These are phyloP conservation scores for Capsella rubella DNA, from an alignment of 441 rosid genomes.

Conservation along the genomic window DNA sequence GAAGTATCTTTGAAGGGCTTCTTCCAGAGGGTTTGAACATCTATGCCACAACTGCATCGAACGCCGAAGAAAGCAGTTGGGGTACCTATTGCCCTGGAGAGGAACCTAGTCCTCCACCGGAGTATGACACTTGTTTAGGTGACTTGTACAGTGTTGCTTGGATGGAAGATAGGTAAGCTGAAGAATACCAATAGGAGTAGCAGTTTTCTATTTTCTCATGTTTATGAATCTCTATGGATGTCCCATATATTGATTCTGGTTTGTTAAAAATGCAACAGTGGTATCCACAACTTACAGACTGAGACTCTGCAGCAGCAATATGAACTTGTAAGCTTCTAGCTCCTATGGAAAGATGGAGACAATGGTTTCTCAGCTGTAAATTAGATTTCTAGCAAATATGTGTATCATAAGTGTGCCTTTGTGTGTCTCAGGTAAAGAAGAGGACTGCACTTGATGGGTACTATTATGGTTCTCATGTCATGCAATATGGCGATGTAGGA, in stretches of 20 bases:
- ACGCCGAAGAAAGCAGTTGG: conserved; percentile 94
- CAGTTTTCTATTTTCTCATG: conserved; percentile 16
- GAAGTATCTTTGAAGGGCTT: conserved; percentile 96
- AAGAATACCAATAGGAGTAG: not conserved
- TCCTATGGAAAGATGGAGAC: conserved; percentile 15
- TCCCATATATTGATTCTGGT: conserved; percentile 17
- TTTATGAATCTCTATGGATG: conserved; percentile 3
- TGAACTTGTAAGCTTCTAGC: conserved; percentile 66
- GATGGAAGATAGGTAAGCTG: conserved; percentile 96
- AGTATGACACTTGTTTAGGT: conserved; percentile 94
- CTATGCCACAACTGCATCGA: conserved; percentile 94
- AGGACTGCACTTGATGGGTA: conserved; percentile 63
- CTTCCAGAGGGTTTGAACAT: conserved; percentile 85
- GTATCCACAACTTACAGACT: conserved; percentile 72
- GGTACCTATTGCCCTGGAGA: conserved; percentile 97
- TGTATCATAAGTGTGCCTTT: conserved; percentile 27
- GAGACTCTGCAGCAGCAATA: conserved; percentile 89
- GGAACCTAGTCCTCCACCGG: conserved; percentile 78
- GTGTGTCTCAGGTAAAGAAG: conserved; percentile 69
- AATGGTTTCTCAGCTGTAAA: not conserved
- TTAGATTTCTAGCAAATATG: conserved; percentile 12
- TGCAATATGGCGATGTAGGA: conserved; percentile 79
- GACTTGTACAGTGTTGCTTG: conserved; percentile 95
- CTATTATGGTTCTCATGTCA: conserved; percentile 89
- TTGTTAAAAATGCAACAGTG: conserved; percentile 57